A percentile compares a stretch with the other conserved stretches of the same genome.
phyloP scores from a whole-genome alignment of 352 stramenopile species.

The Phytophthora agathidicida region DNA sequence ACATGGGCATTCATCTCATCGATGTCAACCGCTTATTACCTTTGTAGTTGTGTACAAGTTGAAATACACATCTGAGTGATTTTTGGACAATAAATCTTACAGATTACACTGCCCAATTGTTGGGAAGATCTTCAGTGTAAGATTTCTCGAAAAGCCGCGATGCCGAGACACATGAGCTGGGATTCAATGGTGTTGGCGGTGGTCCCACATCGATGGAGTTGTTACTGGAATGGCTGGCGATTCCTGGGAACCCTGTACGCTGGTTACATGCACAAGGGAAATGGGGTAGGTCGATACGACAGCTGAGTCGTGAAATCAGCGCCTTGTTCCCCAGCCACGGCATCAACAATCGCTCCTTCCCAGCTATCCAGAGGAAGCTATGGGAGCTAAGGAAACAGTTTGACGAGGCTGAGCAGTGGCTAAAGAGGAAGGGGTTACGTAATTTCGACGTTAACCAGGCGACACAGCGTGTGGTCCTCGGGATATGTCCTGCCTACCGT shows the following conservation, averaged over 20 bases:
- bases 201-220: slow-evolving; percentile 21
- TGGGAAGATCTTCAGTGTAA: slow-evolving; percentile 1
- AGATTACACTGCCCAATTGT: too few relatives aligned
- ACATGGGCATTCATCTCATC: slow-evolving; percentile 29
- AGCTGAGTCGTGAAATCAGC: too few relatives aligned
- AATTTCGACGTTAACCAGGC: not conserved
- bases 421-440: not conserved
- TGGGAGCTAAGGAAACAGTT: not conserved
- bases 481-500: slow-evolving; percentile 1
- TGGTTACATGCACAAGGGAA: not conserved
- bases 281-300: too few relatives aligned
- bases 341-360: not conserved
- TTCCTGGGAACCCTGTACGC: not conserved
- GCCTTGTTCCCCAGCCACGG: not conserved
- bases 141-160: slow-evolving; percentile 3
- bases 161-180: slow-evolving; percentile 7
- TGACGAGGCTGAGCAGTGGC: not conserved
- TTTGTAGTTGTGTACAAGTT: not conserved
- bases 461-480: not conserved
- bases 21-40: slow-evolving; percentile 38
- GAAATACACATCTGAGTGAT: too few relatives aligned
- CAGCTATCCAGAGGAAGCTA: slow-evolving; percentile 2
- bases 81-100: too few relatives aligned
- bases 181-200: slow-evolving; percentile 12
- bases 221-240: slow-evolving; percentile 15